Base-by-base conservation (phyloP, 345 rosid species). In the Eucalyptus camaldulensis region DNA sequence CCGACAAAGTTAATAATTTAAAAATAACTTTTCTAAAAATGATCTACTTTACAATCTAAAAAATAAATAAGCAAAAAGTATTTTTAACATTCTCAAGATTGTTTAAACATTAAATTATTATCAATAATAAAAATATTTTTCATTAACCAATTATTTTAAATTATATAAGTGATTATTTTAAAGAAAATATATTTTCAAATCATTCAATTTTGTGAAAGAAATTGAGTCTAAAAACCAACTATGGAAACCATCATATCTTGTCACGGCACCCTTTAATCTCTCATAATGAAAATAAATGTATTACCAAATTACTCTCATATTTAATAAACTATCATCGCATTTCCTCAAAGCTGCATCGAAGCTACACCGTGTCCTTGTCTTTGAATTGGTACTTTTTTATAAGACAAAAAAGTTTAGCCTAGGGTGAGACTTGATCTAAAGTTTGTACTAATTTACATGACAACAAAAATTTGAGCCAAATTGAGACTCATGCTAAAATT, bases 381-480 rank as follows among this genome's bases (percentile, higher is more conserved):
- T 0, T 27, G 5, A 27, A 62, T 62, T 29, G 8, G 33, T 1
- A 13, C 16, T 62, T 62, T 60, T 27, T 62, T 13, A 53, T 53
- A 53, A 53, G 25, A 21, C 1, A 0, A 53, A 53, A 53, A 21
- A 19, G 58, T 53, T 53, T 53, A 53, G 25, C 58, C 10, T 21
- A 53, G 5, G 21, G 29, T 27, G 31, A 27, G 14, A 0, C 14
- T 0, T 60, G 0, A 60, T 27, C 29, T 10, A 25, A 60, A 60
- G 29, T 60, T 27, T 0, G 15, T 9, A 60, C 0, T 27, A 11
- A 0, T 27, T 60, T 27, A 27, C 16, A 27, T 1, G 4, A 29
- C 19, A n/a, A 14, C 8, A n/a, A n/a, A 65, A 65, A 65, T 65
- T 65, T 65, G 37, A n/a, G 19, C 72, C 8, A 29, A 0, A 27